Base-by-base conservation (phyloP, 2,329 filamentous ascomycete species). In the Exserohilum rostratum region DNA sequence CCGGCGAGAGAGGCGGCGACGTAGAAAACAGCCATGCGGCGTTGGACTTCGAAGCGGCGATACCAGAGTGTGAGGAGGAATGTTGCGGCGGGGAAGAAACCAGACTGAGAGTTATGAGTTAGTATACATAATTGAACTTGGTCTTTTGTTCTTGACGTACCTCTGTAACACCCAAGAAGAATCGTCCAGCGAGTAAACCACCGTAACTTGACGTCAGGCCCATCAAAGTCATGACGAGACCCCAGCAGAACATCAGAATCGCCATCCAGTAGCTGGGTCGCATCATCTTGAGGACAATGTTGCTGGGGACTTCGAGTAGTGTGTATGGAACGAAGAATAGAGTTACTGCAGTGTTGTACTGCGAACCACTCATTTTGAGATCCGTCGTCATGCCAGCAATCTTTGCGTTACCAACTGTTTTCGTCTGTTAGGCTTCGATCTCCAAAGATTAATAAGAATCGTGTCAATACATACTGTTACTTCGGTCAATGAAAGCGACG, bases 51-150 rank as follows among this genome's bases (percentile, higher is more conserved):
- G 40, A 67, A 71, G 10, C 72, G 66, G 2, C 65, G 65, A 43
- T 75, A 75, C 72, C 72, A 75, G 6, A 72, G 50, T 3, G 71
- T 74, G 7, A 75, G 55, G 11, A 73, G 50, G 45, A 73, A 73
- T 0, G 84, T 83, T 64, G 89, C 88, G 17, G 87, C 87, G 0
- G 87, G 87, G 3, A 89, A 77, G 49, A 90, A 76, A 0, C 87
- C 87, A 29, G 83, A 82, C 67, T 69, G n/a, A 39, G 5, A 9
- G 11, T 12, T 27, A 22, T 11, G n/a, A 33, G 37, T 67, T 13
- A 67, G 62, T 27, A 42, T 50, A n/a, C n/a, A 12, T 35, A 40
- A 22, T 13, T 3, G 30, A 42, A 1, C 12, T 2, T 18, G 25
- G 13, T 31, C 13, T 17, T 17, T 22, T 11, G 15, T 15, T 33